phyloP scores from a whole-genome alignment of 805 yeast species.

The Saccharomycopsis selenospora region DNA sequence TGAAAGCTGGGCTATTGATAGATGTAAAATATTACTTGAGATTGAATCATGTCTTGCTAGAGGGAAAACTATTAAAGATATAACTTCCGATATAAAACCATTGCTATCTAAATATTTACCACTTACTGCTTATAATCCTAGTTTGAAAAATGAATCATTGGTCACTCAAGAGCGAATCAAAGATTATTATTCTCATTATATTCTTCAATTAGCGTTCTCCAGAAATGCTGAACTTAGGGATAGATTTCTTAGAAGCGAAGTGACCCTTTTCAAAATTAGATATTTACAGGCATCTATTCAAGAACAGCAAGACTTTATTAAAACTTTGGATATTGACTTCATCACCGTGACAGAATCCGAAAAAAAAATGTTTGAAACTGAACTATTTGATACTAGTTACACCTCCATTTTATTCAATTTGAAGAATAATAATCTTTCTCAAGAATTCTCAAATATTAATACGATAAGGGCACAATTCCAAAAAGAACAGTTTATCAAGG shows the following conservation, averaged over 20 bases:
- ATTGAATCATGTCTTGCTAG: conserved; percentile 70
- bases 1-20: conserved; percentile 92
- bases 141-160: conserved; percentile 28
- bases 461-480: conserved; percentile 37
- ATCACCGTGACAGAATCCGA: conserved; percentile 60
- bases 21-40: conserved; percentile 75
- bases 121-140: conserved; percentile 32
- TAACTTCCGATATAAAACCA: conserved; percentile 59
- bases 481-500: conserved; percentile 65
- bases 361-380: conserved; percentile 39
- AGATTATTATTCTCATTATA: conserved; percentile 89
- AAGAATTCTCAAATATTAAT: conserved; percentile 17
- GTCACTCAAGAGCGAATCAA: conserved; percentile 60
- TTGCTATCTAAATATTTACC: conserved; percentile 61
- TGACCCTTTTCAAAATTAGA: conserved; percentile 65
- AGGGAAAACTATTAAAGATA: conserved; percentile 56
- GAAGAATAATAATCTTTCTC: conserved; percentile 26
- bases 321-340: conserved; percentile 62
- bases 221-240: conserved; percentile 75
- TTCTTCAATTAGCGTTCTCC: conserved; percentile 83
- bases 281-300: conserved; percentile 44
- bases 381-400: conserved; percentile 51
- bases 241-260: conserved; percentile 73
- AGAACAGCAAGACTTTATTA: conserved; percentile 70
- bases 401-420: conserved; percentile 34